Conservation (phyloP, 345 rosid genomes). For the Dipteronia sinensis region DNA sequence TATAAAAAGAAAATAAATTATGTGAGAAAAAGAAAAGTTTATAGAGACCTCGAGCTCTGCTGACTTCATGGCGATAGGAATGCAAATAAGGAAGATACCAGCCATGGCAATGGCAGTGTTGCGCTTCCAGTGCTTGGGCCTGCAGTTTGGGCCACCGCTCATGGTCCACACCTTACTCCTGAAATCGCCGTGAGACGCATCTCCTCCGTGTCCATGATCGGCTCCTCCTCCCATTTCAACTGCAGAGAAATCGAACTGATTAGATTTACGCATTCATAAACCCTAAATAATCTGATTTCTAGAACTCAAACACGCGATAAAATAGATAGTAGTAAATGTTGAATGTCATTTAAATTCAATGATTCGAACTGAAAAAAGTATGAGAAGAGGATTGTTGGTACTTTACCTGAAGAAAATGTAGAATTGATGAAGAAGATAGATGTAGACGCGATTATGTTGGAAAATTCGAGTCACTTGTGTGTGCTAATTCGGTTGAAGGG, state of each 20-base stretch:
- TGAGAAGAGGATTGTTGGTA: not conserved
- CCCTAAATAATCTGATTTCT: constrained; percentile 10
- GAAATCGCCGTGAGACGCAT: constrained; percentile 68
- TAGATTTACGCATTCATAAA: not conserved
- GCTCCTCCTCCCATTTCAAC: constrained; percentile 50
- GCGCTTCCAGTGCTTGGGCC: constrained; percentile 97
- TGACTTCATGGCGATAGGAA: constrained; percentile 89
- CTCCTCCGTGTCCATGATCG: constrained; percentile 85
- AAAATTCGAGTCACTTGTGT: not conserved
- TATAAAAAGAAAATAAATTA: not conserved
- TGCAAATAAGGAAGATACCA: constrained; percentile 80
- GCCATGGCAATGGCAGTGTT: constrained; percentile 95
- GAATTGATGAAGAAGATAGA: not conserved
- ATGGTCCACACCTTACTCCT: constrained; percentile 94
- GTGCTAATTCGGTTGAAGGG: not conserved
- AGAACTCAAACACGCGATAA: not conserved
- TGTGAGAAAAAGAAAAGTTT: not conserved
- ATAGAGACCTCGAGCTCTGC: constrained; percentile 85
- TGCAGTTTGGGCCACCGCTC: constrained; percentile 92
- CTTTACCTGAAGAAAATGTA: constrained; percentile 13
- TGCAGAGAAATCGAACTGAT: constrained; percentile 16
- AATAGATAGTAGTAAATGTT: not conserved
- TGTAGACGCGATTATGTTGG: not conserved
- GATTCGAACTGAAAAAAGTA: not conserved
- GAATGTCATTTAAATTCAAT: no score